Percentiles rank a stretch among this genome's conserved stretches.
Conservation (phyloP, 2,329 filamentous ascomycete species). For the Tolypocladium ophioglossoides region DNA sequence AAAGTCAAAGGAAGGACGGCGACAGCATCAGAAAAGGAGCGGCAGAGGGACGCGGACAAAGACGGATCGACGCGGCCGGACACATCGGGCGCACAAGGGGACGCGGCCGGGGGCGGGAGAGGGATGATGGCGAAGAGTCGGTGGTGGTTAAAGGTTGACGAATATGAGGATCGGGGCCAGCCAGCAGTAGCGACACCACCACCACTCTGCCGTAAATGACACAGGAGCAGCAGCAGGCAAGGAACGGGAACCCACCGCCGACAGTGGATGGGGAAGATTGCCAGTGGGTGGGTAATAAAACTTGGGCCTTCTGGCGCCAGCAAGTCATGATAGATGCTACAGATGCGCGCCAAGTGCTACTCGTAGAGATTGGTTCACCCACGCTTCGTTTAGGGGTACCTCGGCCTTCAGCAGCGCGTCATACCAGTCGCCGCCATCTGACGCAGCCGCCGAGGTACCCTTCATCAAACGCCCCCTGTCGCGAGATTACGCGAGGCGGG, state of each 20-base stretch:
- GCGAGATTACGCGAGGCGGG: constrained; percentile 1
- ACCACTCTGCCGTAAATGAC: not conserved
- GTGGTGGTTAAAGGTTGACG: not conserved
- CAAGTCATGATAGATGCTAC: not conserved
- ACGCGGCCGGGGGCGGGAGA: not conserved
- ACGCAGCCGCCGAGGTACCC: not conserved
- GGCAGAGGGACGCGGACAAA: constrained; percentile 10
- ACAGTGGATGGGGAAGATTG: too few relatives aligned
- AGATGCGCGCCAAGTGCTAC: too few relatives aligned
- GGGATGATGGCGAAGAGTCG: not conserved
- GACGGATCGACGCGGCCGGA: constrained; percentile 16
- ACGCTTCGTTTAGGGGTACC: not conserved
- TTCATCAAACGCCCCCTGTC: not conserved
- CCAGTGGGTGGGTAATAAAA: not conserved
- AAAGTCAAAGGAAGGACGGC: constrained; percentile 11
- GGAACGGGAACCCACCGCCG: too few relatives aligned
- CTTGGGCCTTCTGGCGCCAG: not conserved
- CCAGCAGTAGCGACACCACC: not conserved
- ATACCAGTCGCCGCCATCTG: not conserved
- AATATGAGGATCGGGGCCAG: not conserved
- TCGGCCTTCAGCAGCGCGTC: not conserved
- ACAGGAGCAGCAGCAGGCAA: not conserved
- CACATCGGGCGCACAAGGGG: constrained; percentile 15
- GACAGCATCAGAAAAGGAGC: constrained; percentile 17
- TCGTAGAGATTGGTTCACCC: not conserved